These are phyloP conservation scores for Nemania diffusa DNA, from an alignment of 2,329 filamentous ascomycete species.

Conservation along the genomic window DNA sequence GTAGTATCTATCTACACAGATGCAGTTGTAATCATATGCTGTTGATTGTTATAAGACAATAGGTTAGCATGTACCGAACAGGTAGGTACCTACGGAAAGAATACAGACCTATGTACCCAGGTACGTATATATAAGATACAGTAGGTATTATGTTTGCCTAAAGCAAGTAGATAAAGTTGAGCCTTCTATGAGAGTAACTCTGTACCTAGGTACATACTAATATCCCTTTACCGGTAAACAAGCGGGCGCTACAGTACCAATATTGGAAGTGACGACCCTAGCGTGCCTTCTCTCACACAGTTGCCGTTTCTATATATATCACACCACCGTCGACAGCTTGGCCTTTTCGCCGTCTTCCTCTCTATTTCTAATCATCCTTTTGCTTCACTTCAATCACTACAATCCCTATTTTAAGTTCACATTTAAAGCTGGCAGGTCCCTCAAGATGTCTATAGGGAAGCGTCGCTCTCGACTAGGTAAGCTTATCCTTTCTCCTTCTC, in stretches of 20 bases:
- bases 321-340: neutral
- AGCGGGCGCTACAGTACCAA: neutral
- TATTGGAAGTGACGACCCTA: neutral
- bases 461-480: neutral
- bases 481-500: neutral
- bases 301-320: neutral
- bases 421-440: neutral
- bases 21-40: no score
- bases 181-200: no score
- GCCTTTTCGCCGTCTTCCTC: neutral
- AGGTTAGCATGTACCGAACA: no score
- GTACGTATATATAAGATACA: no score
- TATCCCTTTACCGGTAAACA: no score
- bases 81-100: no score
- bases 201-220: no score
- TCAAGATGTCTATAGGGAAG: neutral
- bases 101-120: no score
- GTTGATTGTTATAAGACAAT: no score
- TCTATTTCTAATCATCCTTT: neutral
- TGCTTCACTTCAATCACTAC: neutral
- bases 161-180: no score
- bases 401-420: neutral
- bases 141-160: no score
- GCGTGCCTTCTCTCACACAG: neutral
- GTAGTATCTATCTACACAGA: no score